Conservation (phyloP, 208 protist species). For the Herpetomonas samuelpessoai region DNA sequence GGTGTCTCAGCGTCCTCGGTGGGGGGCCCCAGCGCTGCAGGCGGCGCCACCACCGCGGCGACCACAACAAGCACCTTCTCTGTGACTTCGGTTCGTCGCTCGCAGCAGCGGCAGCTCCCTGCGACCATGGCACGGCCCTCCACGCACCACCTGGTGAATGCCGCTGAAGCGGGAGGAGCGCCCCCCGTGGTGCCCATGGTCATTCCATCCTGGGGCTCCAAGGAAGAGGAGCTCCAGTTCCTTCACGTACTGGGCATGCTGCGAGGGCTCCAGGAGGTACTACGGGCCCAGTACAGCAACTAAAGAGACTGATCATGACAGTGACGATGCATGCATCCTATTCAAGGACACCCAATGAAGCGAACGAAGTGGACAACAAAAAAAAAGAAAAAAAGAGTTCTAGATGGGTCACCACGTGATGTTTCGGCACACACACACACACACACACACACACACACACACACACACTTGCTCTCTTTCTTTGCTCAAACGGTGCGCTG, state of each 20-base stretch:
- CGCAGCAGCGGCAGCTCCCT: constrained; percentile 5
- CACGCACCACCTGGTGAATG: not conserved
- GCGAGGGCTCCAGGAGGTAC: constrained; percentile 19
- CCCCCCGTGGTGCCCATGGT: constrained; percentile 32
- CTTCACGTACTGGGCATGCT: constrained; percentile 45
- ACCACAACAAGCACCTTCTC: not conserved
- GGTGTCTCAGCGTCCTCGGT: too few species aligned
- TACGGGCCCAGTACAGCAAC: constrained; percentile 5
- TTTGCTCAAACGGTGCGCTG: too few species aligned
- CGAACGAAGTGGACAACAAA: too few species aligned
- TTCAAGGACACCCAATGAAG: too few species aligned
- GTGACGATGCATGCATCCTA: too few species aligned
- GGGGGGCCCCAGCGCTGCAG: not conserved
- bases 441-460: too few species aligned
- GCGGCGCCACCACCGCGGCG: not conserved
- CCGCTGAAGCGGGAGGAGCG: not conserved
- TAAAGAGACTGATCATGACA: too few species aligned
- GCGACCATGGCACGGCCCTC: not conserved
- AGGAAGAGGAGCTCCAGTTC: constrained; percentile 66
- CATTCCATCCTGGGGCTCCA: constrained; percentile 66
- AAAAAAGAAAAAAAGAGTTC: too few species aligned
- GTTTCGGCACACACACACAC: too few species aligned
- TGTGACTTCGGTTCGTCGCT: constrained; percentile 7
- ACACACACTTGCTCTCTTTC: too few species aligned
- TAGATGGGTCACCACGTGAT: too few species aligned